phyloP scores from a whole-genome alignment of 495 filamentous ascomycete species.

The Tirmania nivea region DNA sequence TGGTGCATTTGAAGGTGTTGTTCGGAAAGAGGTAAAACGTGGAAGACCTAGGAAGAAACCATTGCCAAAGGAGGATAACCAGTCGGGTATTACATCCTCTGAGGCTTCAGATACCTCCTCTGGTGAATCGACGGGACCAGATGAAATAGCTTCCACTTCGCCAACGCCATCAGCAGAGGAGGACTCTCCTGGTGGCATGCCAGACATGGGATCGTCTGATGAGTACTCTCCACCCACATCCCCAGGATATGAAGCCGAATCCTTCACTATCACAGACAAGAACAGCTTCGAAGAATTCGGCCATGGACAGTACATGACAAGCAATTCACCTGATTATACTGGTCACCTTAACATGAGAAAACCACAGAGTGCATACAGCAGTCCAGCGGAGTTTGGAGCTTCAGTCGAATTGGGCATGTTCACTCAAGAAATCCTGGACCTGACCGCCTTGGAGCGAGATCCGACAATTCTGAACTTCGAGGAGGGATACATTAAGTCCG shows the following conservation, averaged over 20 bases:
- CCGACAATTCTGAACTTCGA: constrained; percentile 15
- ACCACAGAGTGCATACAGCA: constrained; percentile 4
- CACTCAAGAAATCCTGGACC: constrained; percentile 12
- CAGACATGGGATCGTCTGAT: background rate
- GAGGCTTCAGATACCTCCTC: background rate
- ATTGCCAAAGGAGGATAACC: constrained; percentile 37
- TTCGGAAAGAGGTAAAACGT: constrained; percentile 46
- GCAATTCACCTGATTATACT: background rate
- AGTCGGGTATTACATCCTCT: constrained; percentile 21
- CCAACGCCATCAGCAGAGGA: background rate
- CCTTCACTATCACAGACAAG: background rate
- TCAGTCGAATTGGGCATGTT: constrained; percentile 14
- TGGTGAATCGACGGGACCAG: background rate
- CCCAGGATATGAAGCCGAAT: background rate
- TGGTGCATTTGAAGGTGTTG: constrained; percentile 67
- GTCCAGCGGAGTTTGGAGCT: constrained; percentile 10
- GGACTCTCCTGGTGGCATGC: background rate
- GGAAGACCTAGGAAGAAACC: constrained; percentile 42
- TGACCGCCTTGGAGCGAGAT: constrained; percentile 18
- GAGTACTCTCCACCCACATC: background rate
- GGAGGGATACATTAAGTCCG: constrained; percentile 19
- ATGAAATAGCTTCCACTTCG: background rate
- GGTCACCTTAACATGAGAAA: constrained; percentile 1
- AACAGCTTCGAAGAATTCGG: constrained; percentile 1
- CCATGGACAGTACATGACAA: background rate